Conservation (phyloP, 2,329 filamentous ascomycete genomes). For the Sporothrix sp. region DNA sequence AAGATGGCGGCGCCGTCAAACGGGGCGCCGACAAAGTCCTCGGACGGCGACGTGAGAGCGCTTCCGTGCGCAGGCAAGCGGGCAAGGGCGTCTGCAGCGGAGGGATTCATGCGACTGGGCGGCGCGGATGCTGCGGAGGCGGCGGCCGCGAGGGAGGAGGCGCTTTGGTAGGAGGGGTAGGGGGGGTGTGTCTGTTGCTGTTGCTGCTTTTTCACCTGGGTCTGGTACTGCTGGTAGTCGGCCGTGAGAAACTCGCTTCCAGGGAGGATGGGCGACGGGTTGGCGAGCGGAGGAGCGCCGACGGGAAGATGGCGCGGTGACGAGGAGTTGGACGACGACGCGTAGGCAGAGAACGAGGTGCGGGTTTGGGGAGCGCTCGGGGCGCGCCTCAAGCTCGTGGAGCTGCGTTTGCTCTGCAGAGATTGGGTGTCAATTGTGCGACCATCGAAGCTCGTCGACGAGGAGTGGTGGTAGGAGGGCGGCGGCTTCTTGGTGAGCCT, state of each 20-base stretch:
- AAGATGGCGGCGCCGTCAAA: slow-evolving; percentile 56
- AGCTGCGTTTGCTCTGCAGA: slow-evolving; percentile 54
- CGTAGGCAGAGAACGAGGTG: slow-evolving; percentile 37
- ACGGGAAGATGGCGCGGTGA: slow-evolving; percentile 37
- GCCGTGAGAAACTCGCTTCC: slow-evolving; percentile 36
- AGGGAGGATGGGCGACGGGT: slow-evolving; percentile 37
- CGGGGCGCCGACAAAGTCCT: slow-evolving; percentile 54
- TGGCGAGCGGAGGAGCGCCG: slow-evolving; percentile 19
- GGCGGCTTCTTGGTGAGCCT: slow-evolving; percentile 54
- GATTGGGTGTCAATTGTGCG: slow-evolving; percentile 43
- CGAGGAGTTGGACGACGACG: slow-evolving; percentile 34
- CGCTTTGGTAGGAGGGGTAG: background rate
- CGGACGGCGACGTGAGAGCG: slow-evolving; percentile 37
- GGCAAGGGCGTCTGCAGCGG: slow-evolving; percentile 21
- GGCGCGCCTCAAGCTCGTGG: slow-evolving; percentile 50
- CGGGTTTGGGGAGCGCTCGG: slow-evolving; percentile 48
- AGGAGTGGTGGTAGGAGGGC: slow-evolving; percentile 38
- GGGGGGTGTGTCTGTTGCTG: slow-evolving; percentile 8
- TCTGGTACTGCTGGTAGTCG: slow-evolving; percentile 24
- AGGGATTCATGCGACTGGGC: slow-evolving; percentile 14
- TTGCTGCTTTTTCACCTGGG: background rate
- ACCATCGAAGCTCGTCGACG: slow-evolving; percentile 42
- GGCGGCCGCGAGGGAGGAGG: slow-evolving; percentile 12
- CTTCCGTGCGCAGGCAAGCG: slow-evolving; percentile 24
- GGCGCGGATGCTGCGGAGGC: slow-evolving; percentile 11